Evolutionary conservation across 2,329 filamentous ascomycete species (phyloP).

Genomic region (Pestalotiopsis sp.): DNA sequence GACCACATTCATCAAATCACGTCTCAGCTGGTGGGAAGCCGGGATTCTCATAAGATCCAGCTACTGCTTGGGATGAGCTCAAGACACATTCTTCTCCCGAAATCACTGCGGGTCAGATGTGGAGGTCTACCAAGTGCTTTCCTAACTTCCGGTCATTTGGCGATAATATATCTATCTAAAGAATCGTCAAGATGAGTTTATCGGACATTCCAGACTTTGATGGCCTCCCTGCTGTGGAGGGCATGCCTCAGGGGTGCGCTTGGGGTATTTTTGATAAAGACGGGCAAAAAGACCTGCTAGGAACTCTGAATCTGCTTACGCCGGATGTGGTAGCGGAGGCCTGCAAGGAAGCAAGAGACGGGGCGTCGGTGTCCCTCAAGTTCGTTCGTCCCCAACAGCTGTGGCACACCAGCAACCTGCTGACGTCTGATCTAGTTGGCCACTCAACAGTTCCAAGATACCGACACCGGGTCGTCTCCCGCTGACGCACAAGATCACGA

Average conservation of each 20-base stretch:
- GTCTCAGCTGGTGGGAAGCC: no score
- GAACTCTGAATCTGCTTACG: slow-evolving; percentile 57
- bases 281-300: slow-evolving; percentile 50
- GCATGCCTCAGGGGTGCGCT: slow-evolving; percentile 49
- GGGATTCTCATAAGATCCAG: no score
- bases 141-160: no score
- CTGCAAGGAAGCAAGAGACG: slow-evolving; percentile 45
- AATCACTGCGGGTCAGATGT: no score
- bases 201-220: slow-evolving; percentile 45
- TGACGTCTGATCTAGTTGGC: slow-evolving; percentile 35
- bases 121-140: no score
- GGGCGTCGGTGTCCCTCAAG: slow-evolving; percentile 57
- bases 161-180: no score
- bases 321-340: slow-evolving; percentile 44
- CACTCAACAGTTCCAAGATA: slow-evolving; percentile 43
- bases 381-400: slow-evolving; percentile 26
- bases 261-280: slow-evolving; percentile 57
- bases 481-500: slow-evolving; percentile 38
- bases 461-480: slow-evolving; percentile 36
- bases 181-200: slow-evolving; percentile 19
- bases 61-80: no score
- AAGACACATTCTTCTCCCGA: no score
- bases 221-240: slow-evolving; percentile 41
- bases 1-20: no score
- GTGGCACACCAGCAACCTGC: neutral